These are phyloP conservation scores for Penicillium cinerascens DNA, from an alignment of 495 filamentous ascomycete genomes.

Conservation along the genomic window DNA sequence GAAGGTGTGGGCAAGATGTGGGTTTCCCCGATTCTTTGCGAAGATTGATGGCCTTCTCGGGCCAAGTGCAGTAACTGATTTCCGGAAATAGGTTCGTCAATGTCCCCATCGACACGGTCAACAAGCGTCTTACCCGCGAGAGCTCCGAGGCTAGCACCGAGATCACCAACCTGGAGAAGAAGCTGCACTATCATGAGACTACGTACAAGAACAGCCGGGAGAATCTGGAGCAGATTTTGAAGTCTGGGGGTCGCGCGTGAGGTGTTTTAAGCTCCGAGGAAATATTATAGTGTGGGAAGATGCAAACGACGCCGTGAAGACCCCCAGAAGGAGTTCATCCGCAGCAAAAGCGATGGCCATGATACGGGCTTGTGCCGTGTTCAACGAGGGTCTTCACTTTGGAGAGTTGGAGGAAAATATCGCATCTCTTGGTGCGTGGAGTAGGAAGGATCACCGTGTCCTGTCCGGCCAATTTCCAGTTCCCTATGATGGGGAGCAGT, in stretches of 20 bases:
- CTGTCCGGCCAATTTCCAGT: background rate
- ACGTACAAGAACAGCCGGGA: conserved; percentile 90
- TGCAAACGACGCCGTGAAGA: background rate
- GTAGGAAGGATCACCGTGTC: background rate
- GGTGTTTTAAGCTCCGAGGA: background rate
- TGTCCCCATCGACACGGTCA: conserved; percentile 66
- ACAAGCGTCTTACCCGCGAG: conserved; percentile 72
- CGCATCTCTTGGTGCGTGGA: background rate
- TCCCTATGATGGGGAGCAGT: background rate
- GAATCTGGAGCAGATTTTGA: conserved; percentile 82
- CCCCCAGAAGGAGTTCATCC: background rate
- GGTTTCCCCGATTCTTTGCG: conserved; percentile 20
- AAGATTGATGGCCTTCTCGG: background rate
- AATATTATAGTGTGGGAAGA: background rate
- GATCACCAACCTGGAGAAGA: conserved; percentile 77
- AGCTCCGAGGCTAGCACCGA: conserved; percentile 72
- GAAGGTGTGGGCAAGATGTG: conserved; percentile 98
- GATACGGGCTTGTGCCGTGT: background rate
- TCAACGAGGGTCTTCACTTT: background rate
- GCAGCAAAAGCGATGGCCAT: background rate
- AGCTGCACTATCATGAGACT: conserved; percentile 89
- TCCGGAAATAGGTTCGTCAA: conserved; percentile 72
- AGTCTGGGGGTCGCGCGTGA: conserved; percentile 46
- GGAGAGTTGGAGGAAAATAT: background rate
- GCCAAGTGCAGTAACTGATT: background rate